These are phyloP conservation scores for Pseudotulostoma volvatum DNA, from an alignment of 495 filamentous ascomycete species.

Conservation along the genomic window DNA sequence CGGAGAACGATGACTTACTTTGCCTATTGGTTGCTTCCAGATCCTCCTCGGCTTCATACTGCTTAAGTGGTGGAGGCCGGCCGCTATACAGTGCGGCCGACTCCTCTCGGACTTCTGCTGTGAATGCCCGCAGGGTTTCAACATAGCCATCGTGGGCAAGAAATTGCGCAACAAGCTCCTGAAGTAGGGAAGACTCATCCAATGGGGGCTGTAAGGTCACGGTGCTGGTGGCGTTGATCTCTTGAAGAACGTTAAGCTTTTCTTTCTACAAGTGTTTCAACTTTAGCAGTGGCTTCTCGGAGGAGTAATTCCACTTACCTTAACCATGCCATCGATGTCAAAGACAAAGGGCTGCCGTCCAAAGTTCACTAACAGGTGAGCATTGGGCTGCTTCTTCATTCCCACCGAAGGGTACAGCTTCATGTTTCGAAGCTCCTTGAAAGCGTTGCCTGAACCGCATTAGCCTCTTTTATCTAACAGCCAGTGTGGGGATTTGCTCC, in stretches of 20 bases:
- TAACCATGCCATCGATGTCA: slow-evolving; percentile 80
- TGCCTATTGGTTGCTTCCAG: slow-evolving; percentile 78
- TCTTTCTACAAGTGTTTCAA: slow-evolving; percentile 48
- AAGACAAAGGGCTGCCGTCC: slow-evolving; percentile 79
- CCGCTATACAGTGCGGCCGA: slow-evolving; percentile 44
- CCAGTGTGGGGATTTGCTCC: neutral
- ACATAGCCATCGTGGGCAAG: slow-evolving; percentile 92
- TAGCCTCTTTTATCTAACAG: neutral
- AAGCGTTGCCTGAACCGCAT: slow-evolving; percentile 50
- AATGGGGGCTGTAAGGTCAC: slow-evolving; percentile 46
- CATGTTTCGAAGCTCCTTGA: slow-evolving; percentile 51
- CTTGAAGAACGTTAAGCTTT: slow-evolving; percentile 37
- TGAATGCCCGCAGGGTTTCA: slow-evolving; percentile 83
- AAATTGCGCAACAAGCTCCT: slow-evolving; percentile 73
- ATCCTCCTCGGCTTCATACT: slow-evolving; percentile 68
- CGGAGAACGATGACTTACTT: slow-evolving; percentile 32
- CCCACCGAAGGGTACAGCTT: slow-evolving; percentile 75
- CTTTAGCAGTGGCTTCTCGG: too few species aligned
- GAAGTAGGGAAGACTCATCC: slow-evolving; percentile 62
- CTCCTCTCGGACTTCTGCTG: slow-evolving; percentile 64
- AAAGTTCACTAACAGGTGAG: slow-evolving; percentile 80
- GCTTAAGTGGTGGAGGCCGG: slow-evolving; percentile 33
- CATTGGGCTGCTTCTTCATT: slow-evolving; percentile 70
- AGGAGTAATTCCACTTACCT: too few species aligned
- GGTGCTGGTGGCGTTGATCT: slow-evolving; percentile 36